phyloP scores from a whole-genome alignment of 164 flowering plant genomes.

The Umbilicus rupestris region DNA sequence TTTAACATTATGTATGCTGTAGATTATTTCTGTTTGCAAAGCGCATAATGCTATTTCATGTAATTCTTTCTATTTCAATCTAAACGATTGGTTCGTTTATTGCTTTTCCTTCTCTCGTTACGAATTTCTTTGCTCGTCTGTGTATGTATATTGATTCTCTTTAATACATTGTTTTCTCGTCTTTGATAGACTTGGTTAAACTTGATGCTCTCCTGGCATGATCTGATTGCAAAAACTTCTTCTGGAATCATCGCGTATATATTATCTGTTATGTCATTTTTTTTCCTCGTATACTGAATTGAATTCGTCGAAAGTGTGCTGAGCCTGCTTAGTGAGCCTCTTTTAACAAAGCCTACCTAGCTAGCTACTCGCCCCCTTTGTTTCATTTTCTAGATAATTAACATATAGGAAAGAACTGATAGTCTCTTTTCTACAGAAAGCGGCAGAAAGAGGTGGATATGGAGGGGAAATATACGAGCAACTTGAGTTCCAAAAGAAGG shows the following conservation, averaged over 20 bases:
- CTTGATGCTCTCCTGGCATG: not conserved
- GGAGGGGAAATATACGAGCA: slow-evolving; percentile 86
- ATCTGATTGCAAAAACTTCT: not conserved
- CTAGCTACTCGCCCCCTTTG: too few relatives aligned
- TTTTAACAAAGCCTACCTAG: too few relatives aligned
- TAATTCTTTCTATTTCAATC: too few relatives aligned
- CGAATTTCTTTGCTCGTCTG: not conserved
- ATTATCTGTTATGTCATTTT: too few relatives aligned
- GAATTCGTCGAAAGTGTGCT: not conserved
- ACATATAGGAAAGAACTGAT: not conserved
- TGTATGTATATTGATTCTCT: not conserved
- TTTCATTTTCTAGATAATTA: not conserved
- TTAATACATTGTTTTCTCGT: not conserved
- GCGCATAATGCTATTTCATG: not conserved
- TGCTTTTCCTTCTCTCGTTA: not conserved
- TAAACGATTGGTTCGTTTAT: too few relatives aligned
- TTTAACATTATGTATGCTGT: not conserved
- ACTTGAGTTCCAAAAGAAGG: slow-evolving; percentile 77
- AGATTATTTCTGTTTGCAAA: not conserved
- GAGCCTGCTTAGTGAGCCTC: not conserved
- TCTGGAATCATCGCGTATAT: not conserved
- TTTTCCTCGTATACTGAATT: not conserved
- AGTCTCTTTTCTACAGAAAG: slow-evolving; percentile 39
- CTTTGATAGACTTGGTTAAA: too few relatives aligned
- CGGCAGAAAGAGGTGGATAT: slow-evolving; percentile 84